Evolutionary conservation across 495 filamentous ascomycete species (phyloP).

Genomic region (Arthonia radiata): DNA sequence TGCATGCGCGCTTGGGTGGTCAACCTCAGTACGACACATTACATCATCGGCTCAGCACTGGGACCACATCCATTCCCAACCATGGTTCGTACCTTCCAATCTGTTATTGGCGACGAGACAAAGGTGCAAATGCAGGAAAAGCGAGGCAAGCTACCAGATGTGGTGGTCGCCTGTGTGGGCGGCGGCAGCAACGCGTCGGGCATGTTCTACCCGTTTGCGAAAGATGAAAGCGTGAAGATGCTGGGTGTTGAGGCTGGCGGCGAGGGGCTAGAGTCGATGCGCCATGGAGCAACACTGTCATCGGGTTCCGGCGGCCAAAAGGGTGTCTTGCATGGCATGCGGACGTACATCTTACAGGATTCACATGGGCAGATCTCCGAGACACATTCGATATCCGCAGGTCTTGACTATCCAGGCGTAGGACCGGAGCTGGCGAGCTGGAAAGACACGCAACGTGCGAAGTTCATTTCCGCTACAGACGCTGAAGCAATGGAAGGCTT

Average conservation of each 20-base stretch:
- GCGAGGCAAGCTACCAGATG: conserved; percentile 74
- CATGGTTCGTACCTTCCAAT: conserved; percentile 89
- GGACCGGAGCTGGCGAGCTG: conserved; percentile 75
- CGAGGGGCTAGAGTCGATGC: conserved; percentile 64
- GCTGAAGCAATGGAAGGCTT: conserved; percentile 83
- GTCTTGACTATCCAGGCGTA: conserved; percentile 90
- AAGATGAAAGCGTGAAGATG: conserved; percentile 63
- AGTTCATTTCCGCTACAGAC: conserved; percentile 80
- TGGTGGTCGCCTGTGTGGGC: conserved; percentile 87
- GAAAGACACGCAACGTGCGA: conserved; percentile 72
- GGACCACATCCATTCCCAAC: conserved; percentile 90
- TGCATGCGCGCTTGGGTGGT: conserved; percentile 76
- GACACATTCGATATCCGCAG: conserved; percentile 91
- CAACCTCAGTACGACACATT: conserved; percentile 69
- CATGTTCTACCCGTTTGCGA: conserved; percentile 91
- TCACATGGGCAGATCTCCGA: conserved; percentile 77
- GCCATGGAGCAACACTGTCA: conserved; percentile 76
- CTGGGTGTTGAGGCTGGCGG: conserved; percentile 93
- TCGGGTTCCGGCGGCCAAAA: conserved; percentile 72
- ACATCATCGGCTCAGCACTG: conserved; percentile 88
- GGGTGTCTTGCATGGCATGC: conserved; percentile 85
- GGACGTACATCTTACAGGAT: conserved; percentile 86
- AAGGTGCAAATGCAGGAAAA: conserved; percentile 63
- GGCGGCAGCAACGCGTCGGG: conserved; percentile 77
- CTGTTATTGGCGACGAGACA: conserved; percentile 78